phyloP scores from a whole-genome alignment of 306 rosid species.

The Datisca glomerata region DNA sequence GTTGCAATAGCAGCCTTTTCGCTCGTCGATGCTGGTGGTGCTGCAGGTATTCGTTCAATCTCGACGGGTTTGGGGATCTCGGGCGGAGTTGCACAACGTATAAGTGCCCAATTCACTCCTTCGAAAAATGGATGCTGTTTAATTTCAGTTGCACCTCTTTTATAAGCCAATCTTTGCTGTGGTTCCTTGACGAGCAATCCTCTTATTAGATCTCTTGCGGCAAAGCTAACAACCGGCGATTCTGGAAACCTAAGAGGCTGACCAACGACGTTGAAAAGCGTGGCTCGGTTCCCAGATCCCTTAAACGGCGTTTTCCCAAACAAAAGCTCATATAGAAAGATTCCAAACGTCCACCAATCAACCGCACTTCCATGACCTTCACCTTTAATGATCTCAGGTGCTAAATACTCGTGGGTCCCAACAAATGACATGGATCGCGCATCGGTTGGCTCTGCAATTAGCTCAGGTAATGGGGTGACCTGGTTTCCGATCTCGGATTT shows the following conservation, averaged over 20 bases:
- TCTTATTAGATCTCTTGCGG: conserved; percentile 82
- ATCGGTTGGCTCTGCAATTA: conserved; percentile 90
- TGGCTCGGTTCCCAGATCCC: conserved; percentile 91
- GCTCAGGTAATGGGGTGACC: conserved; percentile 87
- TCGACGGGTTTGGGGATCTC: conserved; percentile 86
- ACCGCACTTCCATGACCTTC: conserved; percentile 98
- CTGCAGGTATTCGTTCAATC: conserved; percentile 66
- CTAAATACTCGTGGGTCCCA: conserved; percentile 91
- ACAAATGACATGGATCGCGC: conserved; percentile 98
- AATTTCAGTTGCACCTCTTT: conserved; percentile 89
- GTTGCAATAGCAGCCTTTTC: conserved; percentile 42
- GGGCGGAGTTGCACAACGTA: conserved; percentile 96
- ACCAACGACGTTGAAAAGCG: conserved; percentile 81
- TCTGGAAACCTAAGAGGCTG: conserved; percentile 91
- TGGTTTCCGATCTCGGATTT: conserved; percentile 80
- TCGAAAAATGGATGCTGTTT: conserved; percentile 93
- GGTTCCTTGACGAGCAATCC: conserved; percentile 97
- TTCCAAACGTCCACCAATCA: conserved; percentile 99
- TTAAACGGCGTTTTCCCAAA: conserved; percentile 95
- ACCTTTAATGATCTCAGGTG: conserved; percentile 97
- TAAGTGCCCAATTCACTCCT: conserved; percentile 98
- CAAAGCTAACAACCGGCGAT: conserved; percentile 89
- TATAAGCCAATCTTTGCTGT: conserved; percentile 81
- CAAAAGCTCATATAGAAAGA: conserved; percentile 81
- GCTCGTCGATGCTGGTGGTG: conserved; percentile 39